phyloP scores from a whole-genome alignment of 2,329 filamentous ascomycete genomes.

The Microascus cirrosus region DNA sequence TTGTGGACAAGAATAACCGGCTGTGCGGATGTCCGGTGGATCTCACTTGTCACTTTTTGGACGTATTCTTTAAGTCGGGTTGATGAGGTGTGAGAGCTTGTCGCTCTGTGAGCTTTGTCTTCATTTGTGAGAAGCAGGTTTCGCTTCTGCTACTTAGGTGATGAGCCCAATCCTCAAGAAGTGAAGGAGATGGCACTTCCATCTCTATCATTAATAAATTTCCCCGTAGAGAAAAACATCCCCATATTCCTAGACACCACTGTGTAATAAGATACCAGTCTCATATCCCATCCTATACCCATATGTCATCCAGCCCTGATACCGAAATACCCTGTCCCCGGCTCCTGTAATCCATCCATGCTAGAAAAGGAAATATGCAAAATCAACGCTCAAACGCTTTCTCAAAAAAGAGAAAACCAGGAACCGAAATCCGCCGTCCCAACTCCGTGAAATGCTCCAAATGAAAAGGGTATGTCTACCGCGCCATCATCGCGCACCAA shows the following conservation, averaged over 20 bases:
- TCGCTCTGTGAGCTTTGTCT: neutral
- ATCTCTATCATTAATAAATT: too few relatives aligned
- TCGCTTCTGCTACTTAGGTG: too few relatives aligned
- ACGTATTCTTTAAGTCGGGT: neutral
- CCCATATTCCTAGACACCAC: too few relatives aligned
- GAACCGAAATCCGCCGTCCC: neutral
- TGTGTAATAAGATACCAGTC: too few relatives aligned
- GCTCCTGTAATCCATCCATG: neutral
- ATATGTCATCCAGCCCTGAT: neutral
- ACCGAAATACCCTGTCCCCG: neutral
- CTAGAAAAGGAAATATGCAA: neutral
- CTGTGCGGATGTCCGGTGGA: neutral
- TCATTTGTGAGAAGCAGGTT: too few relatives aligned
- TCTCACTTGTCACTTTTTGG: neutral
- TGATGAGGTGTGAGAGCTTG: neutral
- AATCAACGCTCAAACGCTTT: neutral
- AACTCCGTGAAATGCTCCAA: neutral
- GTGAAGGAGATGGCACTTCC: too few relatives aligned
- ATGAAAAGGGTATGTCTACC: constrained; percentile 13
- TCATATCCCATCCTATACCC: neutral
- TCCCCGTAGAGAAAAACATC: too few relatives aligned
- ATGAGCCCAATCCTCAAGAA: too few relatives aligned
- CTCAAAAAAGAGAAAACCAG: neutral
- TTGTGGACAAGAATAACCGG: neutral
- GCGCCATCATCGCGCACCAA: constrained; percentile 30